Evolutionary conservation across 495 filamentous ascomycete species (phyloP).

Genomic region (Hypomontagnella submonticulosa): DNA sequence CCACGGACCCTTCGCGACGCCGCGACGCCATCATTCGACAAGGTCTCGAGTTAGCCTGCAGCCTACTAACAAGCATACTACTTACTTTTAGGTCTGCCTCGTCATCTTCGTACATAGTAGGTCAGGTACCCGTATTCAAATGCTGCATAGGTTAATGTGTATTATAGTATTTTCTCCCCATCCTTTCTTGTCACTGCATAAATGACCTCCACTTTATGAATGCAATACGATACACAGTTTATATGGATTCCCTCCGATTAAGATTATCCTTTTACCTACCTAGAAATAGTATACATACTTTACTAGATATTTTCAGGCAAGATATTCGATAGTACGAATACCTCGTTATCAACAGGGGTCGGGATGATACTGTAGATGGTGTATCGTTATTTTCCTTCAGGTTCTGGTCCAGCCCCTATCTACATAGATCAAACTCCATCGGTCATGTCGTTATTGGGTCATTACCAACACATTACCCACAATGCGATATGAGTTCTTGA

Average conservation of each 20-base stretch:
- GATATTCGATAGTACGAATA: conserved; percentile 17
- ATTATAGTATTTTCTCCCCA: neutral
- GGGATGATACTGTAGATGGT: no score
- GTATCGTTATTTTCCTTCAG: conserved; percentile 19
- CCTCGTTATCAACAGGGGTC: conserved; percentile 18
- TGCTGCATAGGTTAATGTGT: neutral
- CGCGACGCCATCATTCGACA: conserved; percentile 25
- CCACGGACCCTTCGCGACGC: conserved; percentile 15
- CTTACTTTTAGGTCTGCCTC: conserved; percentile 17
- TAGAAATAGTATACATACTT: no score
- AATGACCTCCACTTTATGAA: conserved; percentile 4
- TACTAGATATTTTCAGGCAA: no score
- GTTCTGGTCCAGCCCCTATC: conserved; percentile 12
- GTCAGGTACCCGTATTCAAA: conserved; percentile 8
- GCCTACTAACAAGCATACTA: conserved; percentile 12
- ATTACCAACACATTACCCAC: conserved; percentile 28
- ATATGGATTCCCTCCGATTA: no score
- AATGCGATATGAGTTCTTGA: conserved; percentile 17
- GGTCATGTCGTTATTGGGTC: conserved; percentile 29
- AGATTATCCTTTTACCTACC: no score
- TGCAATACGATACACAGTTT: neutral
- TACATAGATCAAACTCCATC: conserved; percentile 12
- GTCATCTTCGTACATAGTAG: neutral
- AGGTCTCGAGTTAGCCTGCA: conserved; percentile 16
- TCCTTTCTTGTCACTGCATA: conserved; percentile 7